These are phyloP conservation scores for Xylariaceae sp. DNA, from an alignment of 2,329 filamentous ascomycete genomes.

Conservation along the genomic window DNA sequence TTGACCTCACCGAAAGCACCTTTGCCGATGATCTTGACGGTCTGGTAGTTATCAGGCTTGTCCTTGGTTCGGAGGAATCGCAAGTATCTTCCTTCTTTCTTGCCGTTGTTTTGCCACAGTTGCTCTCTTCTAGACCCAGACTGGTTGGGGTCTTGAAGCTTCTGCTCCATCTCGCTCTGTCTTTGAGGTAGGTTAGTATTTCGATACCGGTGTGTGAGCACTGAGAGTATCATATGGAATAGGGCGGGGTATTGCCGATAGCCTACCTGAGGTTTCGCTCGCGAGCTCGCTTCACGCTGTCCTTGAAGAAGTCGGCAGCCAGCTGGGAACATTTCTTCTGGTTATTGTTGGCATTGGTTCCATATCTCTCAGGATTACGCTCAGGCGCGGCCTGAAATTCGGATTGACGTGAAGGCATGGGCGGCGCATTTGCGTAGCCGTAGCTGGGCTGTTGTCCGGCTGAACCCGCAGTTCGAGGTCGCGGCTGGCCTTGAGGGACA, in stretches of 20 bases:
- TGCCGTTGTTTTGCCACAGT: slow-evolving; percentile 78
- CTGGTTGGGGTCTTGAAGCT: slow-evolving; percentile 72
- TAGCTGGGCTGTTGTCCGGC: slow-evolving; percentile 57
- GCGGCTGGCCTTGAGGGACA: slow-evolving; percentile 61
- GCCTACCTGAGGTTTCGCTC: slow-evolving; percentile 89
- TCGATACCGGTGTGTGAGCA: too few species aligned
- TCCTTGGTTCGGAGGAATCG: slow-evolving; percentile 93
- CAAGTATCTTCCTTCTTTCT: slow-evolving; percentile 87
- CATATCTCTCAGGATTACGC: slow-evolving; percentile 79
- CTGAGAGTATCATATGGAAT: too few species aligned
- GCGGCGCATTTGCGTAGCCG: slow-evolving; percentile 60
- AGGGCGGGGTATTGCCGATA: neutral
- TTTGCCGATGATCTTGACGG: slow-evolving; percentile 97
- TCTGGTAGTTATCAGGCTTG: slow-evolving; percentile 89
- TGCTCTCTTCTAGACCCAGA: slow-evolving; percentile 74
- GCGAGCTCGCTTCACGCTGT: slow-evolving; percentile 92
- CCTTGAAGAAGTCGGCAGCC: slow-evolving; percentile 93
- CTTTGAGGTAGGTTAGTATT: slow-evolving; percentile 42
- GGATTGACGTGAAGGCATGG: slow-evolving; percentile 59
- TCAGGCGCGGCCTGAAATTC: slow-evolving; percentile 78
- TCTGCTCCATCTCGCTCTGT: slow-evolving; percentile 86
- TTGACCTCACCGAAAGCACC: slow-evolving; percentile 98
- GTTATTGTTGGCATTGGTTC: slow-evolving; percentile 61
- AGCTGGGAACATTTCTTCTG: slow-evolving; percentile 66
- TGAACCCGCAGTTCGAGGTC: slow-evolving; percentile 80